These are phyloP conservation scores for Austroboletus festivus DNA, from an alignment of 768 basidiomycete genomes.

Conservation along the genomic window DNA sequence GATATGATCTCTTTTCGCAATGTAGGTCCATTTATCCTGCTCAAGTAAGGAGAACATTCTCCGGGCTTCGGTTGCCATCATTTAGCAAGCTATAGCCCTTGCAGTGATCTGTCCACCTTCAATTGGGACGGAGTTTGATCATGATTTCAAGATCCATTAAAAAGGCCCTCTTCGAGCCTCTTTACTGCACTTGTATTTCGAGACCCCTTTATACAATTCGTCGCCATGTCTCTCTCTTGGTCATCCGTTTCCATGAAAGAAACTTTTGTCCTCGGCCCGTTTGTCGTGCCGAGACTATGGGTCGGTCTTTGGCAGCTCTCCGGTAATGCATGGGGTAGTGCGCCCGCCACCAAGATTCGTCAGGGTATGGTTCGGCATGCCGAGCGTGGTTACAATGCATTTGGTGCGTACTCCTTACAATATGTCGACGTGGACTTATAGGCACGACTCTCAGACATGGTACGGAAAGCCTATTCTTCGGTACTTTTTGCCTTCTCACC, in stretches of 20 bases:
- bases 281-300: constrained; percentile 63
- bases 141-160: constrained; percentile 18
- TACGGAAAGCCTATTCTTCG: constrained; percentile 30
- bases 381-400: constrained; percentile 50
- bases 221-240: constrained; percentile 23
- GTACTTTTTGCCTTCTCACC: constrained; percentile 10
- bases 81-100: no score
- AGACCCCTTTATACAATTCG: constrained; percentile 6
- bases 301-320: constrained; percentile 84
- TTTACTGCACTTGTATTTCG: neutral
- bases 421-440: constrained; percentile 13
- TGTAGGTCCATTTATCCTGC: constrained; percentile 4
- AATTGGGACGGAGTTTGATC: constrained; percentile 36
- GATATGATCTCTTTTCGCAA: neutral
- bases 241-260: constrained; percentile 30
- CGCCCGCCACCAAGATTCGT: constrained; percentile 60
- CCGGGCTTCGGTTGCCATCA: no score
- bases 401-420: constrained; percentile 31
- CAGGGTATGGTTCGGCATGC: constrained; percentile 64
- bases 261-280: constrained; percentile 55
- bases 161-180: constrained; percentile 13
- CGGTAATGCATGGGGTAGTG: constrained; percentile 82
- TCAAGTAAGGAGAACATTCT: no score
- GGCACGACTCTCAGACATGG: constrained; percentile 47
- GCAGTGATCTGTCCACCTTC: neutral